Base-by-base conservation (phyloP, 805 yeast genomes). In the Ogataea methanolica region DNA sequence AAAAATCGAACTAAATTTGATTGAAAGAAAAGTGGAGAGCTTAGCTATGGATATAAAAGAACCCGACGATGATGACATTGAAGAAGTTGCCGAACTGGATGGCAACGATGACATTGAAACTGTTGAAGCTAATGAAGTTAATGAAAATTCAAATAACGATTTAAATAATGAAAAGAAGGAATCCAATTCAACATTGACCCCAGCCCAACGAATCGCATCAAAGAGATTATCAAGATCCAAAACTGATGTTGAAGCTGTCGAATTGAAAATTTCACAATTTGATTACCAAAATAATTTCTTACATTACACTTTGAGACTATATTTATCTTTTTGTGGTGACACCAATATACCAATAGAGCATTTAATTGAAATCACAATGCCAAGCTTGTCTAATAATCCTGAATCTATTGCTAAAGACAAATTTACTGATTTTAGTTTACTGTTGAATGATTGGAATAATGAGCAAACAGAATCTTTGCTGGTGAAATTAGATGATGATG, bases 281-380 rank as follows among this genome's bases (percentile, higher is more conserved):
- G 54, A 52, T 36, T 33, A 35, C 29, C 51, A 58, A 36, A 41
- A 56, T 47, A 47, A 41, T 58, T 46, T 46, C 54, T 44, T 56
- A 51, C 53, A 54, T 5, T 37, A 48, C 5, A 51, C 56, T 0
- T 33, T 63, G 5, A 48, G 55, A 1, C 44, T 52, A 17, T 62
- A 46, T 43, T 17, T 61, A 6, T 43, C 42, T 2, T 42, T 54
- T 15, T 51, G 60, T 42, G 78, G 70, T 35, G 62, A 73, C 7
- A 71, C 76, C 1, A 54, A 70, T 50, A 45, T 66, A 11, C 68
- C 72, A 67, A 73, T 72, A 49, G 31, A 26, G 31, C 70, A 72
- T 43, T 67, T 74, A 51, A 59, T 72, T 19, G 53, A 71, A 37
- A 52, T 72, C 2, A 67, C 73, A 26, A 74, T 26, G 31, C 31